Conservation (phyloP, 2,329 filamentous ascomycete species). For the Hymenotorrendiella dingleyae region DNA sequence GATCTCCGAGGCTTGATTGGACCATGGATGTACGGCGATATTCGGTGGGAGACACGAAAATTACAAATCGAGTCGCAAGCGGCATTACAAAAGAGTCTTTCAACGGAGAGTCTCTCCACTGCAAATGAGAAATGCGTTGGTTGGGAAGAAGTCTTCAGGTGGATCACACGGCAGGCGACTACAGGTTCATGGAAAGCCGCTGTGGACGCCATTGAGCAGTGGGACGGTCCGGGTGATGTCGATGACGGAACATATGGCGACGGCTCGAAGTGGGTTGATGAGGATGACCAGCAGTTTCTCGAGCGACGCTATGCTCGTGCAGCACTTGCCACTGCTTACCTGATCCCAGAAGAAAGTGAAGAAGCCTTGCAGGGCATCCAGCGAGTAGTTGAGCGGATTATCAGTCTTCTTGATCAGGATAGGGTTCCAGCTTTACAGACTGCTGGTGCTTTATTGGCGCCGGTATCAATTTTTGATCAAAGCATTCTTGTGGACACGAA, state of each 20-base stretch:
- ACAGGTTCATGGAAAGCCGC: slow-evolving; percentile 57
- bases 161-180: slow-evolving; percentile 56
- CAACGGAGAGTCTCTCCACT: slow-evolving; percentile 21
- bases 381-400: slow-evolving; percentile 52
- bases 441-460: slow-evolving; percentile 41
- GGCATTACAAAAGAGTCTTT: slow-evolving; percentile 11
- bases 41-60: slow-evolving; percentile 47
- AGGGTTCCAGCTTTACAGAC: slow-evolving; percentile 46
- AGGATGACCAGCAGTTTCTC: slow-evolving; percentile 53
- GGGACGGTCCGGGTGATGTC: slow-evolving; percentile 67
- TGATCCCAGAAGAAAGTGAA: slow-evolving; percentile 52
- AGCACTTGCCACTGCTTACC: slow-evolving; percentile 61
- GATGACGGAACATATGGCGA: slow-evolving; percentile 57
- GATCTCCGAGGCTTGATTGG: slow-evolving; percentile 64
- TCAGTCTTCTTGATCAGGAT: slow-evolving; percentile 54
- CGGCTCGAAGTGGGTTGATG: slow-evolving; percentile 48
- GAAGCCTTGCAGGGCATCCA: slow-evolving; percentile 57
- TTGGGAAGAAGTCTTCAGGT: slow-evolving; percentile 65
- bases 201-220: slow-evolving; percentile 60
- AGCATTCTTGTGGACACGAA: slow-evolving; percentile 36
- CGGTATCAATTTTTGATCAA: slow-evolving; percentile 32
- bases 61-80: slow-evolving; percentile 21
- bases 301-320: slow-evolving; percentile 61
- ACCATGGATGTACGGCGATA: slow-evolving; percentile 66
- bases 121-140: slow-evolving; percentile 43